Evolutionary conservation across 768 basidiomycete species (phyloP).

Genomic region (Lactarius quietus): DNA sequence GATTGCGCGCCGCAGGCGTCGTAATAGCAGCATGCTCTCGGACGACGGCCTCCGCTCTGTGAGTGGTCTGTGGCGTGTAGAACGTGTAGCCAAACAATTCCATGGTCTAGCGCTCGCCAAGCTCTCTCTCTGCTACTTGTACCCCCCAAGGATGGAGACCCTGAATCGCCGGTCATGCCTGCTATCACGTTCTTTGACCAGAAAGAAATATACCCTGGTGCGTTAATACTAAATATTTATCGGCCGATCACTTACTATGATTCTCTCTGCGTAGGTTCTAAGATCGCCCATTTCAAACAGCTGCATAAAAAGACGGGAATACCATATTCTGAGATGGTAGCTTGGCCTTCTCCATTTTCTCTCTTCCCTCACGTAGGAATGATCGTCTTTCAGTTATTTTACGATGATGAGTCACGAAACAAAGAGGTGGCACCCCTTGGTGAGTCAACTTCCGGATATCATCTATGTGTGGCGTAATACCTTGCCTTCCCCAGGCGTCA

Average conservation of each 20-base stretch:
- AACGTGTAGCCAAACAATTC: neutral
- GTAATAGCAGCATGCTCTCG: conserved; percentile 72
- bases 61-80: conserved; percentile 28
- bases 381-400: conserved; percentile 13
- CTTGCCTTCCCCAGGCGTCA: conserved; percentile 54
- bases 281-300: conserved; percentile 43
- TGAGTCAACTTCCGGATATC: conserved; percentile 25
- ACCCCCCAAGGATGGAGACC: conserved; percentile 37
- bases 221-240: conserved; percentile 9
- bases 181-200: conserved; percentile 67
- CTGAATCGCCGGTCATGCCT: conserved; percentile 35
- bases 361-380: neutral
- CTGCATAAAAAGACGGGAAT: conserved; percentile 66
- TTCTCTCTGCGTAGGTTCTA: too few relatives aligned
- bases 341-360: conserved; percentile 9
- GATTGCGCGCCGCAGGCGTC: conserved; percentile 46
- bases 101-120: conserved; percentile 57
- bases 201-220: conserved; percentile 71
- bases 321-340: conserved; percentile 76
- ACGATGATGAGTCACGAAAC: conserved; percentile 17
- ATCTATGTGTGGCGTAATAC: neutral
- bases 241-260: neutral
- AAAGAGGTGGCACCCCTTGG: conserved; percentile 38
- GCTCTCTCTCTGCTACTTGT: conserved; percentile 65
- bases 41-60: conserved; percentile 68